These are phyloP conservation scores for Zopfia rhizophila DNA, from an alignment of 2,329 filamentous ascomycete species.

Conservation along the genomic window DNA sequence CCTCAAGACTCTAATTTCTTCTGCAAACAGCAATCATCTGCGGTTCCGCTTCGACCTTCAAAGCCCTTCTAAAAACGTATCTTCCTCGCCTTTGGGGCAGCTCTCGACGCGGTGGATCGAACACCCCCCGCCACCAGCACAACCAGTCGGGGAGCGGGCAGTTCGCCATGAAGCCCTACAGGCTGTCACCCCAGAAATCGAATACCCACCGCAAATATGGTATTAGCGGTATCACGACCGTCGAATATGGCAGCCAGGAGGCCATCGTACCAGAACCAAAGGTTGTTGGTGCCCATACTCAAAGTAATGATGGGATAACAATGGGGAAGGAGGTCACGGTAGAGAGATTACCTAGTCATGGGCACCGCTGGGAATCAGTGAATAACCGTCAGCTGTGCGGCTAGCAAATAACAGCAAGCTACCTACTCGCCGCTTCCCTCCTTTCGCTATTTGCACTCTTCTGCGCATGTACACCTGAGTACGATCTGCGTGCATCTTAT, in stretches of 20 bases:
- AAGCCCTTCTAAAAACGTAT: constrained; percentile 10
- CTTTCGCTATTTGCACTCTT: too few species aligned
- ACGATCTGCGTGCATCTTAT: too few species aligned
- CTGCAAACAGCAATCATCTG: constrained; percentile 10
- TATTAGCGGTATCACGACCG: constrained; percentile 4
- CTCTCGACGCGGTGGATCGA: neutral
- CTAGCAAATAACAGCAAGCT: too few species aligned
- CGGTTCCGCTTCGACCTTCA: constrained; percentile 16
- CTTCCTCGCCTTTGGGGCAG: constrained; percentile 9
- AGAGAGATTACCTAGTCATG: too few species aligned
- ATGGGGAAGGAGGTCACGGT: too few species aligned
- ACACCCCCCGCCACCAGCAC: constrained; percentile 1
- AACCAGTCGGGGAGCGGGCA: constrained; percentile 5
- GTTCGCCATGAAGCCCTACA: constrained; percentile 7
- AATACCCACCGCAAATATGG: constrained; percentile 13
- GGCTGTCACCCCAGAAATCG: constrained; percentile 3
- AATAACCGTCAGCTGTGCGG: too few species aligned
- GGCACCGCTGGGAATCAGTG: too few species aligned
- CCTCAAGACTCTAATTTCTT: neutral
- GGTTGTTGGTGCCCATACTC: too few species aligned
- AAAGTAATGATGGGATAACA: too few species aligned
- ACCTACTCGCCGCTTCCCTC: too few species aligned
- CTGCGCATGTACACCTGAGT: too few species aligned
- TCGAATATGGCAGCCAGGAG: constrained; percentile 11
- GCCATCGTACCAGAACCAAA: constrained; percentile 6